Conservation (phyloP, 331 rosid genomes). For the Phaseolus coccineus region DNA sequence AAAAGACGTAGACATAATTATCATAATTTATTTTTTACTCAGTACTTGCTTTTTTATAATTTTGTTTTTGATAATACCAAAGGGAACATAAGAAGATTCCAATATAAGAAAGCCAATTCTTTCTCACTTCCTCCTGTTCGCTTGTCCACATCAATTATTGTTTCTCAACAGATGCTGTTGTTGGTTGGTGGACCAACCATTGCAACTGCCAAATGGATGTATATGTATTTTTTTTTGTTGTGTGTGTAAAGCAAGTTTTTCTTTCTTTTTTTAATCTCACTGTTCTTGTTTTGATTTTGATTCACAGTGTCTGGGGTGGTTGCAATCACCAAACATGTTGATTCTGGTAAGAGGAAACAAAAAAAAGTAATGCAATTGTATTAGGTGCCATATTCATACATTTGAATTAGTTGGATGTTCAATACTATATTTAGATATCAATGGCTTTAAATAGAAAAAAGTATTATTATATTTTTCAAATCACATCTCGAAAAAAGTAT, state of each 20-base stretch:
- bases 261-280: not conserved
- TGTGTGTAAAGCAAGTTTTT: too few relatives aligned
- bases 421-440: too few relatives aligned
- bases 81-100: constrained; percentile 2
- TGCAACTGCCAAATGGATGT: not conserved
- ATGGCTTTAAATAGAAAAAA: too few relatives aligned
- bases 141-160: constrained; percentile 20
- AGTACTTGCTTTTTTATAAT: not conserved
- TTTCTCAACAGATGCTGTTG: constrained; percentile 12
- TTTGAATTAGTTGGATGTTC: too few relatives aligned
- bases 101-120: constrained; percentile 3
- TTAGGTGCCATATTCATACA: too few relatives aligned
- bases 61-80: not conserved
- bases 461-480: too few relatives aligned
- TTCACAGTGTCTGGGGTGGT: not conserved
- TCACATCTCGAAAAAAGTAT: too few relatives aligned
- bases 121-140: not conserved
- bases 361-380: too few relatives aligned
- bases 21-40: not conserved
- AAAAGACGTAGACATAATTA: not conserved
- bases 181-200: constrained; percentile 30
- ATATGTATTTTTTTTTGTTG: not conserved
- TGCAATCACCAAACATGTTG: constrained; percentile 7
- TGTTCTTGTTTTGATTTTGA: not conserved
- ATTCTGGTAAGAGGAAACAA: not conserved